Conservation (phyloP, 106 monocot genomes). For the Allium cepa region DNA sequence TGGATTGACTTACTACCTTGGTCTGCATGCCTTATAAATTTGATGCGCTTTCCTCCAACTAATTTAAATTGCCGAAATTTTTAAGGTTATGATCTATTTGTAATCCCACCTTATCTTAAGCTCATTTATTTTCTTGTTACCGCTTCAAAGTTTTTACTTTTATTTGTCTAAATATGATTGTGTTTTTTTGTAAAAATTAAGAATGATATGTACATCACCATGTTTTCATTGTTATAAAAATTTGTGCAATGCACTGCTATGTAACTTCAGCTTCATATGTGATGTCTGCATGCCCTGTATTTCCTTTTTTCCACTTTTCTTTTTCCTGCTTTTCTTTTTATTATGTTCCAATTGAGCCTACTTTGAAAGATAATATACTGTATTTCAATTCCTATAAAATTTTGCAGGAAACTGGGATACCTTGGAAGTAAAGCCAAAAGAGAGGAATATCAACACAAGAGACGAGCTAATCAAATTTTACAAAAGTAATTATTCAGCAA, state of each 20-base stretch:
- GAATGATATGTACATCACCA: too few species aligned
- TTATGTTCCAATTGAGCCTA: neutral
- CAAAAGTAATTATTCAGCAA: slow-evolving; percentile 77
- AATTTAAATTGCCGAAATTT: too few species aligned
- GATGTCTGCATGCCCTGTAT: neutral
- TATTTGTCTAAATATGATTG: too few species aligned
- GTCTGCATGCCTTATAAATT: too few species aligned
- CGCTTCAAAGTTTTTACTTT: too few species aligned
- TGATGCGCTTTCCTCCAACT: too few species aligned
- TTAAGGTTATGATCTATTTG: too few species aligned
- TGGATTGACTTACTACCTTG: too few species aligned
- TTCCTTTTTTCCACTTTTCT: neutral
- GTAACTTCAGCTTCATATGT: neutral
- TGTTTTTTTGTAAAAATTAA: too few species aligned
- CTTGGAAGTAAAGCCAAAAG: slow-evolving; percentile 71
- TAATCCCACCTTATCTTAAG: too few species aligned
- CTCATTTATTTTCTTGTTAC: too few species aligned
- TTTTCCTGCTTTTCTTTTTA: too few species aligned
- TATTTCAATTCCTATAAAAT: neutral
- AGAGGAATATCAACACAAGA: slow-evolving; percentile 75
- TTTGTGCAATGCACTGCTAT: neutral
- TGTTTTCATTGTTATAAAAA: neutral
- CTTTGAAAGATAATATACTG: neutral
- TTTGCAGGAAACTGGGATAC: slow-evolving; percentile 86
- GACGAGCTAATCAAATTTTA: slow-evolving; percentile 76